A percentile compares a stretch with the other conserved stretches of the same genome.
phyloP scores from a whole-genome alignment of 306 rosid species.

The Quercus berberidifolia region DNA sequence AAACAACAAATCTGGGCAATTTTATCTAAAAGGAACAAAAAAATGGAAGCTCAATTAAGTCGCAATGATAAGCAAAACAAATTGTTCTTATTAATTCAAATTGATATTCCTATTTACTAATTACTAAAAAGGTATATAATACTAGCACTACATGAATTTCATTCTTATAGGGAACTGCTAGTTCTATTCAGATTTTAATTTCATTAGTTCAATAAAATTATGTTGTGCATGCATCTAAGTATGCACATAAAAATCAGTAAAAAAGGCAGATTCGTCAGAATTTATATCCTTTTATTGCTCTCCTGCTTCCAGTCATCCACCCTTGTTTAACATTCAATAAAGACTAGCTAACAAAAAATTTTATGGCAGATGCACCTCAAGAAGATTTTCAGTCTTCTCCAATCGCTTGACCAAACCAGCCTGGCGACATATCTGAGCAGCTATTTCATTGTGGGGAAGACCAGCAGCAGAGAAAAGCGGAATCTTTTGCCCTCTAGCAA shows the following conservation, averaged over 20 bases:
- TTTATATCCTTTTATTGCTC: neutral
- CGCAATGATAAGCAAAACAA: neutral
- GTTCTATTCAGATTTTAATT: neutral
- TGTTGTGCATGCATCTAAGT: neutral
- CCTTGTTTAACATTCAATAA: conserved; percentile 3
- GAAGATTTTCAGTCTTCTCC: conserved; percentile 86
- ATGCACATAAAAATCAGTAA: neutral
- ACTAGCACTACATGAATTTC: neutral
- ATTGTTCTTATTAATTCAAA: too few species aligned
- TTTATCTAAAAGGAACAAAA: neutral
- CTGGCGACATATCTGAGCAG: conserved; percentile 99
- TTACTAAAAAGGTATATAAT: neutral
- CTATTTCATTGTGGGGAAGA: conserved; percentile 98
- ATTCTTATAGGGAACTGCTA: too few species aligned
- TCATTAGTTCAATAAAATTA: neutral
- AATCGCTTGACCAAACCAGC: conserved; percentile 98
- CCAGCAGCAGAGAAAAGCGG: conserved; percentile 99
- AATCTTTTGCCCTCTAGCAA: conserved; percentile 99
- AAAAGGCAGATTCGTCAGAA: neutral
- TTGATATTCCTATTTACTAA: neutral
- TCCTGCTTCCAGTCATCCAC: conserved; percentile 4
- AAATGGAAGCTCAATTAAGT: neutral
- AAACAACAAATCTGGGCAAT: neutral
- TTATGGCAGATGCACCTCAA: conserved; percentile 58
- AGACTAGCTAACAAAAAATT: conserved; percentile 1